Evolutionary conservation across 2,329 filamentous ascomycete genomes (phyloP).

Genomic region (Fusarium sp.): DNA sequence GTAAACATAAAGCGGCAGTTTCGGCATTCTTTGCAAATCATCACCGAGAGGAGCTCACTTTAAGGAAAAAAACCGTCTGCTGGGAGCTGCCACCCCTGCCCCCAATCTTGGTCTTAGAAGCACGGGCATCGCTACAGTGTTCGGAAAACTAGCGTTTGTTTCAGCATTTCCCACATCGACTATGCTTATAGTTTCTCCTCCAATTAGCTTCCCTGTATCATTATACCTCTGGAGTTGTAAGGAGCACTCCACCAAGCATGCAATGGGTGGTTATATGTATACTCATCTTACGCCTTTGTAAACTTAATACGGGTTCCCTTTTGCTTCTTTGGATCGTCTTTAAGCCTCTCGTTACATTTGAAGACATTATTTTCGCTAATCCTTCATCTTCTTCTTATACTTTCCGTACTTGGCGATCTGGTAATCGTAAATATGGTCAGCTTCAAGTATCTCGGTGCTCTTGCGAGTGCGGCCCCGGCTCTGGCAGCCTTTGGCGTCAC

Average conservation of each 20-base stretch:
- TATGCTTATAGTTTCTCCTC: constrained; percentile 35
- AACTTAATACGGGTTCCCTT: background rate
- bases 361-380: background rate
- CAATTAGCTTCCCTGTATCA: constrained; percentile 24
- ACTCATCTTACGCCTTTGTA: background rate
- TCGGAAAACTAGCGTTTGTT: constrained; percentile 17
- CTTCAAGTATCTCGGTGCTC: constrained; percentile 38
- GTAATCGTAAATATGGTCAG: constrained; percentile 34
- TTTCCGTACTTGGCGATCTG: constrained; percentile 15
- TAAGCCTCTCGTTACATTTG: background rate
- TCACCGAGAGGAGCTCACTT: background rate
- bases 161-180: constrained; percentile 26
- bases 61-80: background rate
- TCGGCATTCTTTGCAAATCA: background rate
- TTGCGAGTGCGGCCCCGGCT: constrained; percentile 42
- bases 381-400: background rate
- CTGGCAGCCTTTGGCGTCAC: constrained; percentile 54
- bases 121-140: background rate
- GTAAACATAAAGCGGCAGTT: background rate
- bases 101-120: background rate
- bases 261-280: constrained; percentile 27
- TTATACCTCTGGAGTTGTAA: constrained; percentile 20
- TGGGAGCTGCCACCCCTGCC: background rate
- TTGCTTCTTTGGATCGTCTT: background rate
- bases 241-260: background rate